A percentile compares a stretch with the other conserved stretches of the same genome.
Conservation (phyloP, 2,329 filamentous ascomycete species). For the Ophiostoma novo-ulmi region DNA sequence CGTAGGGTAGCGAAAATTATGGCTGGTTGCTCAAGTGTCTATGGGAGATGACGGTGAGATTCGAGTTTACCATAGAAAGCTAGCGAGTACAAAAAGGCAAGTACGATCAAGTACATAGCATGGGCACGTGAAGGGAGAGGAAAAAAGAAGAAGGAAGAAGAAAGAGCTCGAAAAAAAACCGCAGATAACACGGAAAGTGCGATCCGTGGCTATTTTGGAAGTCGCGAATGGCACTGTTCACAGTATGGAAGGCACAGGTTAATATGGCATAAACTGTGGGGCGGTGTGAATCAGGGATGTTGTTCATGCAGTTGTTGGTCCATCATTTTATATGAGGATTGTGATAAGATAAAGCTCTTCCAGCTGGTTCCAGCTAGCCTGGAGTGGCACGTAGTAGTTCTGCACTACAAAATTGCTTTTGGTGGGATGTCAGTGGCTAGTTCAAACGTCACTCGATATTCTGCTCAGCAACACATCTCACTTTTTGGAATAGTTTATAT, state of each 20-base stretch:
- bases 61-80: not conserved
- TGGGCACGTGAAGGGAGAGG: not conserved
- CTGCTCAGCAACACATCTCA: not conserved
- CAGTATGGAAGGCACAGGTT: not conserved
- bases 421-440: slow-evolving; percentile 3
- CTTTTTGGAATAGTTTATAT: not conserved
- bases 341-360: slow-evolving; percentile 4
- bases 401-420: not conserved
- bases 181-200: not conserved
- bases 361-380: not conserved
- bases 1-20: not conserved
- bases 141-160: too few species aligned
- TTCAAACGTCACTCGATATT: not conserved
- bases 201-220: not conserved
- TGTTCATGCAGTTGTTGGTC: not conserved
- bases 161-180: not conserved
- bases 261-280: not conserved
- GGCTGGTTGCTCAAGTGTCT: not conserved
- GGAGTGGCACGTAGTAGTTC: not conserved
- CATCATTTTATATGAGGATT: not conserved
- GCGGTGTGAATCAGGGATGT: slow-evolving; percentile 10
- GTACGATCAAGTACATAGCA: not conserved
- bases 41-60: not conserved
- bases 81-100: not conserved
- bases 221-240: not conserved